Percentiles rank a stretch among this genome's conserved stretches.
These are phyloP conservation scores for Ploettnerulaceae sp. DNA, from an alignment of 2,329 filamentous ascomycete genomes.

Conservation along the genomic window DNA sequence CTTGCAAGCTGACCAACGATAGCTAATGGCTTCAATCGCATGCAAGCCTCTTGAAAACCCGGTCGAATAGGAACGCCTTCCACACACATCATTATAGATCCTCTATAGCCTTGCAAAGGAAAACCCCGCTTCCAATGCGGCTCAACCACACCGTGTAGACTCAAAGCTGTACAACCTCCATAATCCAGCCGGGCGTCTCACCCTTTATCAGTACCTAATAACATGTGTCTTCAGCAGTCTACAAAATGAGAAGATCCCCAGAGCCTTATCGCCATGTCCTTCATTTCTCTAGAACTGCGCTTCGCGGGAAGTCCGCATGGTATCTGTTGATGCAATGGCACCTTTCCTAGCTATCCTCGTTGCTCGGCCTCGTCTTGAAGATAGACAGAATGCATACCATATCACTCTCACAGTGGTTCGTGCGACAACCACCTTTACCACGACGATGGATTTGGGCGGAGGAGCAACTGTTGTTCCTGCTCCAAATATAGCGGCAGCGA, in stretches of 20 bases:
- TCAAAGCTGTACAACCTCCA: neutral
- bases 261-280: neutral
- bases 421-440: conserved; percentile 12
- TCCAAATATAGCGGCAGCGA: neutral
- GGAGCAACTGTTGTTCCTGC: conserved; percentile 2
- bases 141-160: neutral
- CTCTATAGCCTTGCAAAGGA: neutral
- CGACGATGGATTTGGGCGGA: conserved; percentile 10
- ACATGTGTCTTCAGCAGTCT: conserved; percentile 1
- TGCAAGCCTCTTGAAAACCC: neutral
- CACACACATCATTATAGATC: neutral
- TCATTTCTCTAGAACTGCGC: neutral
- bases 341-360: neutral
- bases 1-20: too few relatives aligned
- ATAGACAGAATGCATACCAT: conserved; percentile 9
- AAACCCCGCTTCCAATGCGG: neutral
- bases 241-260: conserved; percentile 1
- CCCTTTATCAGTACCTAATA: neutral
- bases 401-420: conserved; percentile 15
- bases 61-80: neutral
- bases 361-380: conserved; percentile 6
- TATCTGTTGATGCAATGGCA: neutral
- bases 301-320: neutral
- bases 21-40: neutral
- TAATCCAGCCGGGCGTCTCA: conserved; percentile 5